A percentile compares a stretch with the other conserved stretches of the same genome.
phyloP scores from a whole-genome alignment of 805 yeast genomes.

The Zygosaccharomyces rouxii region DNA sequence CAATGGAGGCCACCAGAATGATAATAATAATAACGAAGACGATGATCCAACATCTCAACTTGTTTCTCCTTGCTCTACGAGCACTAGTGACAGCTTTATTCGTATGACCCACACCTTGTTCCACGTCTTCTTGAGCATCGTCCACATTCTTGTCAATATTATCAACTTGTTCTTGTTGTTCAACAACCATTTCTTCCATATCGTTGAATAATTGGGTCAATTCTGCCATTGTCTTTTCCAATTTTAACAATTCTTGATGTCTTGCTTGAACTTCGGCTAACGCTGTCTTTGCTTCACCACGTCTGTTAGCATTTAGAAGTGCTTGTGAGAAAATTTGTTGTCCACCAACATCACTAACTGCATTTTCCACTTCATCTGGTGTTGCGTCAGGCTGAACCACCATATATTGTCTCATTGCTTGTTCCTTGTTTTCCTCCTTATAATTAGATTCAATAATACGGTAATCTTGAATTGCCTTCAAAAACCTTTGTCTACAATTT shows the following conservation, averaged over 20 bases:
- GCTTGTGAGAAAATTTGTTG: constrained; percentile 96
- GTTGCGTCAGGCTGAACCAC: constrained; percentile 85
- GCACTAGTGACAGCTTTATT: constrained; percentile 86
- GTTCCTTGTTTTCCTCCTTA: constrained; percentile 76
- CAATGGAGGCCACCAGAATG: constrained; percentile 67
- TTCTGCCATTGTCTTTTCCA: constrained; percentile 94
- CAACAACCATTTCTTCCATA: constrained; percentile 93
- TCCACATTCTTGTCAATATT: constrained; percentile 76
- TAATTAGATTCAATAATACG: constrained; percentile 82
- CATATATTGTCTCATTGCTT: constrained; percentile 88
- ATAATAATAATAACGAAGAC: constrained; percentile 53
- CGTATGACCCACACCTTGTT: constrained; percentile 91
- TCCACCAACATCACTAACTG: constrained; percentile 77
- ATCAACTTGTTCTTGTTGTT: constrained; percentile 85
- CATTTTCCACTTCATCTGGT: constrained; percentile 76
- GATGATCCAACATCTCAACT: constrained; percentile 76
- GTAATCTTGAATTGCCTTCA: constrained; percentile 81
- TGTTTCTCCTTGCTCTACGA: constrained; percentile 84
- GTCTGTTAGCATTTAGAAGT: constrained; percentile 74
- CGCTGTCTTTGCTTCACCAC: constrained; percentile 94
- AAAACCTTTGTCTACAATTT: constrained; percentile 76
- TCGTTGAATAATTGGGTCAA: constrained; percentile 91
- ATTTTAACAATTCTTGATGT: constrained; percentile 89
- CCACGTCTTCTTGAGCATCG: constrained; percentile 84
- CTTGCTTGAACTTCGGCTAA: constrained; percentile 93